phyloP scores from a whole-genome alignment of 2,329 filamentous ascomycete genomes.

The Gnomoniopsis smithogilvyi region DNA sequence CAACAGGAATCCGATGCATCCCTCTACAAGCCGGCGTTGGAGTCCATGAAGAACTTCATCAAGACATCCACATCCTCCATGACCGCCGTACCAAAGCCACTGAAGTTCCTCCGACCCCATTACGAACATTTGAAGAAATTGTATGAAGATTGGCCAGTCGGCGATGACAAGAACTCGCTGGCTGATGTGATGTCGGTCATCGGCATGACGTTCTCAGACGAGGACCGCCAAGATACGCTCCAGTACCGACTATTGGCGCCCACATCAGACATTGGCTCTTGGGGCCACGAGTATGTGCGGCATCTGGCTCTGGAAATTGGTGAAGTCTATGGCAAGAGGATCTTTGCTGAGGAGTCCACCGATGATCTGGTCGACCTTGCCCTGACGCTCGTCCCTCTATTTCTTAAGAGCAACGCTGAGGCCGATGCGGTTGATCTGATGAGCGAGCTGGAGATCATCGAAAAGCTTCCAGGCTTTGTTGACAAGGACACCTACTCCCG shows the following conservation, averaged over 20 bases:
- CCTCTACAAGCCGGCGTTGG: conserved; percentile 88
- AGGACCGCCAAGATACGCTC: conserved; percentile 91
- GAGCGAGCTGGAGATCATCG: conserved; percentile 96
- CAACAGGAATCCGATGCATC: conserved; percentile 76
- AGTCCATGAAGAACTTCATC: conserved; percentile 97
- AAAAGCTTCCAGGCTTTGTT: conserved; percentile 81
- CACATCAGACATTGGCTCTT: conserved; percentile 88
- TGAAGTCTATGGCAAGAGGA: conserved; percentile 84
- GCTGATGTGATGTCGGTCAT: conserved; percentile 96
- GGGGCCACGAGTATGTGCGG: conserved; percentile 97
- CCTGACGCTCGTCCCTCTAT: conserved; percentile 82
- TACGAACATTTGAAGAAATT: conserved; percentile 85
- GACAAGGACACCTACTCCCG: conserved; percentile 91
- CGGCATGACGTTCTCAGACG: conserved; percentile 98
- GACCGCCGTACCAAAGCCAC: conserved; percentile 96
- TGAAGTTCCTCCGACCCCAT: conserved; percentile 96
- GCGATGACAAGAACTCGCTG: conserved; percentile 82
- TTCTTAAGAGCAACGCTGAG: conserved; percentile 95
- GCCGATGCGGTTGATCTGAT: conserved; percentile 96
- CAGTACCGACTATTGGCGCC: conserved; percentile 92
- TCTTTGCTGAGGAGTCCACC: conserved; percentile 79
- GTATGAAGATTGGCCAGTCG: conserved; percentile 84
- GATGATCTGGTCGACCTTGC: conserved; percentile 85
- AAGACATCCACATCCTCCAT: conserved; percentile 99
- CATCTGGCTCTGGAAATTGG: conserved; percentile 95